Conservation (phyloP, 345 rosid species). For the Syzygium aromaticum region DNA sequence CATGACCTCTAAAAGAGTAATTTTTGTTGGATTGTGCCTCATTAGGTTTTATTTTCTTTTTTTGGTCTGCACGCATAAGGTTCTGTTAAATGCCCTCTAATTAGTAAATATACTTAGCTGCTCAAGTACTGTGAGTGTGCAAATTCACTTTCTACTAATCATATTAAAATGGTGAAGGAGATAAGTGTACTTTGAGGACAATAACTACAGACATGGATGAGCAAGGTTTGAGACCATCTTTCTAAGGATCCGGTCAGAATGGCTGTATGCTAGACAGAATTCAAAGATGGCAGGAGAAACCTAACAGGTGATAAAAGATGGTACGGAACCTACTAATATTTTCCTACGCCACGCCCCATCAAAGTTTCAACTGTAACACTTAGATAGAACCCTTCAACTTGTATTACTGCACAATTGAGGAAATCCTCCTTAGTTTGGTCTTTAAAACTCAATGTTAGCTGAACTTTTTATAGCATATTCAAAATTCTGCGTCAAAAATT, state of each 20-base stretch:
- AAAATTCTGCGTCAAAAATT: neutral
- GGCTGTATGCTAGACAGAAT: neutral
- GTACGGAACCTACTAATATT: neutral
- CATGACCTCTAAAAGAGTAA: neutral
- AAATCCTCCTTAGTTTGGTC: neutral
- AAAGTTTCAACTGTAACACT: neutral
- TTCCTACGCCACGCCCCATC: neutral
- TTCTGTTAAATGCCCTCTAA: neutral
- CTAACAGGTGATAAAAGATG: neutral
- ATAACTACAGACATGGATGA: neutral
- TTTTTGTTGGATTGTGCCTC: neutral
- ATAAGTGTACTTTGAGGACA: neutral
- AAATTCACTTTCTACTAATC: neutral
- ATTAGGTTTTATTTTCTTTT: too few species aligned
- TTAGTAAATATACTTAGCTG: neutral
- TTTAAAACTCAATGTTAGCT: neutral
- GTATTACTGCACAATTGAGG: neutral
- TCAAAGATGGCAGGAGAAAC: neutral
- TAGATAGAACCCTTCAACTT: neutral
- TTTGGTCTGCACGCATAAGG: neutral
- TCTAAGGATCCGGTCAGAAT: neutral
- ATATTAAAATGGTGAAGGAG: neutral
- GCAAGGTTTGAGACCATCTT: neutral
- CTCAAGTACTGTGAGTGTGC: neutral
- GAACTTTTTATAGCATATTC: neutral